These are phyloP conservation scores for Gentiana dahurica DNA, from an alignment of 257 asterid species.

Conservation along the genomic window DNA sequence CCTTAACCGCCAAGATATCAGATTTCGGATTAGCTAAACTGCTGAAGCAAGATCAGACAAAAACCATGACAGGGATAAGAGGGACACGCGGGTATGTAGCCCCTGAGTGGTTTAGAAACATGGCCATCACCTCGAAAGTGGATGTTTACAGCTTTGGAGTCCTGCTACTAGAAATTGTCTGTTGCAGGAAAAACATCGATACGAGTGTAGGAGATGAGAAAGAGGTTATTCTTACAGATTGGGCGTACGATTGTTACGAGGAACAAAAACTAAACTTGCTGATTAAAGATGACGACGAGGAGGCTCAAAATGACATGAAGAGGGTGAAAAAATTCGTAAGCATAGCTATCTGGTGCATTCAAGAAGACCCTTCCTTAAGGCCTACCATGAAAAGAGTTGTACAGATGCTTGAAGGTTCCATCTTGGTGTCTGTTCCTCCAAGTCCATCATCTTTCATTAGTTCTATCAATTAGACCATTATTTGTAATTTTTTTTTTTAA, in stretches of 20 bases:
- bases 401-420: constrained; percentile 28
- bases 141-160: constrained; percentile 53
- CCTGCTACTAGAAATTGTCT: constrained; percentile 34
- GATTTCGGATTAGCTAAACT: constrained; percentile 59
- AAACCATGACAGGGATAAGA: constrained; percentile 31
- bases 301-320: constrained; percentile 1
- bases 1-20: constrained; percentile 41
- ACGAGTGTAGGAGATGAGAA: not conserved
- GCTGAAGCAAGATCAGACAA: constrained; percentile 33
- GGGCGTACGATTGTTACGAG: not conserved
- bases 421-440: constrained; percentile 20
- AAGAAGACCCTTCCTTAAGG: constrained; percentile 31
- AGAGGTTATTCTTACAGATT: constrained; percentile 2
- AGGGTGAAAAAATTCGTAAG: constrained; percentile 15
- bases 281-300: not conserved
- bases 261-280: not conserved
- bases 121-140: constrained; percentile 41
- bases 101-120: constrained; percentile 47
- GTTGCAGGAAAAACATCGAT: constrained; percentile 9
- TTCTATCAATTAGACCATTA: not conserved
- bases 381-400: constrained; percentile 30
- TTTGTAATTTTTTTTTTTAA: not conserved
- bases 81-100: constrained; percentile 67
- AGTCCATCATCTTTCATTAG: constrained; percentile 12
- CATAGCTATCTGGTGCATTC: constrained; percentile 30